Base-by-base conservation (phyloP, 2,329 filamentous ascomycete species). In the Metarhizium rileyi region DNA sequence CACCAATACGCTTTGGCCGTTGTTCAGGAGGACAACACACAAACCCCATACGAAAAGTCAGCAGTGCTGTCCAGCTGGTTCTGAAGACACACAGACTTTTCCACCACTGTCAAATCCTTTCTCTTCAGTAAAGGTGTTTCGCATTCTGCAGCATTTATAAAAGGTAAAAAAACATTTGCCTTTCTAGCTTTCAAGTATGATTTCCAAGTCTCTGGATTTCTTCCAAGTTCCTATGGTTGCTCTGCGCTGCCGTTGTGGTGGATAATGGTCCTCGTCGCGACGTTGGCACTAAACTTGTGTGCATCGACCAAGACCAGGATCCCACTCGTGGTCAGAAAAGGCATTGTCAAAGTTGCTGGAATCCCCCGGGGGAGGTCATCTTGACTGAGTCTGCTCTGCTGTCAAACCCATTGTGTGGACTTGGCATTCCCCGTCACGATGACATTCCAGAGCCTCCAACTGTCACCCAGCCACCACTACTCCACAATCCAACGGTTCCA, bases 31-130 rank as follows among this genome's bases (percentile, higher is more conserved):
- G 16, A 3, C 8, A 25, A 38, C 44, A 33, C 36, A 33, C 23
- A 20, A 16, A 40, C 18, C n/a, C 16, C 27, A 45, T 5, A 5
- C 26, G 20, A 23, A 22, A 26, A n/a, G 26, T 41, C 44, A 52
- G 47, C 47, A 52, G 52, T 43, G 40, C 48, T 51, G 49, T 48
- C 52, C 56, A 56, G 54, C 57, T 55, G 56, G 56, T 57, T 53
- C 53, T 57, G 57, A 56, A 54, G 50, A 49, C 38, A 23, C 18
- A 28, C 30, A 50, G 40, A 51, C 48, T 30, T 33, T 43, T 20
- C 30, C 20, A 35, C 47, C 28, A 23, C 23, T 36, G 10, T 20
- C 27, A 18, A 20, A 6, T 25, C 44, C 23, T 12, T 40, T 3
- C 8, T 25, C 22, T 4, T 20, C 38, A 25, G 22, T 18, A 16